Percentiles rank a stretch among this genome's conserved stretches.
These are phyloP conservation scores for Strobilomyces dryophilus DNA, from an alignment of 768 basidiomycete species.

Conservation along the genomic window DNA sequence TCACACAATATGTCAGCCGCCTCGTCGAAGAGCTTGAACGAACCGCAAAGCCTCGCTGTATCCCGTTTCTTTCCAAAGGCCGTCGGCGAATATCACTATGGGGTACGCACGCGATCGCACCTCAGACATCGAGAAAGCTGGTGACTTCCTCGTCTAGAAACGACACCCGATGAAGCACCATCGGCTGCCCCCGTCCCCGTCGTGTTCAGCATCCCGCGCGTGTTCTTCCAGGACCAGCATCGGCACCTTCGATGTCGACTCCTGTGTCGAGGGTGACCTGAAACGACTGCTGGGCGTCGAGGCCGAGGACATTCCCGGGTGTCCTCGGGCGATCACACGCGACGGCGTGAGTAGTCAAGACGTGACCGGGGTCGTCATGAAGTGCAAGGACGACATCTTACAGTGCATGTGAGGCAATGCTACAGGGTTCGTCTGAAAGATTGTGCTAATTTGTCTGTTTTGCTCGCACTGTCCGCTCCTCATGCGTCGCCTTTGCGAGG, in stretches of 20 bases:
- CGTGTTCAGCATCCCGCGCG: too few species aligned
- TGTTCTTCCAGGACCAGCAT: too few species aligned
- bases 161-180: constrained; percentile 99
- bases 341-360: constrained; percentile 32
- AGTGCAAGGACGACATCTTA: constrained; percentile 58
- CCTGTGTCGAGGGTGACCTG: constrained; percentile 58
- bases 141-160: constrained; percentile 53
- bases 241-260: constrained; percentile 64
- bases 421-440: too few species aligned
- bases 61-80: constrained; percentile 96
- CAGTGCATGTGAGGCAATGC: too few species aligned
- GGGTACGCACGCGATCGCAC: constrained; percentile 47
- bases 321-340: constrained; percentile 9
- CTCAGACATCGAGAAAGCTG: not conserved
- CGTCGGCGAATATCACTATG: constrained; percentile 95
- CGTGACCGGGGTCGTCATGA: constrained; percentile 49
- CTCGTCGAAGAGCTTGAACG: constrained; percentile 17
- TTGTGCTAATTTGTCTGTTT: too few species aligned
- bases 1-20: constrained; percentile 63
- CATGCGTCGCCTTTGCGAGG: too few species aligned
- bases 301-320: constrained; percentile 33
- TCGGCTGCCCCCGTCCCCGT: constrained; percentile 83
- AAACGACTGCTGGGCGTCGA: constrained; percentile 55
- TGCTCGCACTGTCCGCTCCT: too few species aligned
- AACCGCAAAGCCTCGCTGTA: constrained; percentile 43